Base-by-base conservation (phyloP, 2,329 filamentous ascomycete species). In the Alternaria gansuensis region DNA sequence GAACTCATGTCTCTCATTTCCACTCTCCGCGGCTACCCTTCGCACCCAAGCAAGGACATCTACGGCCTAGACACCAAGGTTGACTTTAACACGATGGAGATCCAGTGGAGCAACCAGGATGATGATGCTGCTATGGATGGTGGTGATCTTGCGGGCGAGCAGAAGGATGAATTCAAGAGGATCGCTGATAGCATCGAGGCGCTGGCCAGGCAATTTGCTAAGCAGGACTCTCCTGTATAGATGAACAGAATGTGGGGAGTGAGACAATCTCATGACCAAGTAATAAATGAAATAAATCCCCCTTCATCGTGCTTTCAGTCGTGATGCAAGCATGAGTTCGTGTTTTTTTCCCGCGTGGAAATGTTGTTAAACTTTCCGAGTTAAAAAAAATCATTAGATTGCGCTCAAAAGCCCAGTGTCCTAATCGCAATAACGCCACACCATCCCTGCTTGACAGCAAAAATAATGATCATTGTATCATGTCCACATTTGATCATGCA, bases 141-240 rank as follows among this genome's bases (percentile, higher is more conserved):
- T 2, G 64, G 63, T 14, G 76, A 78, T 55, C 60, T 80, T 17
- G 73, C 73, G 1, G 71, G 63, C 6, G 78, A 81, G 74, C 74
- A 76, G 62, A 81, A 79, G 71, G 74, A 80, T 51, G 77, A 77
- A 29, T 80, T 80, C 63, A 79, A 78, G 75, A 67, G 78, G 31
- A 71, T 80, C 17, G 75, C 66, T n/a, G 75, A 80, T 31, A 79
- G 76, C 60, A 78, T 81, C 39, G 77, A 79, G 64, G 77, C 78
- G 45, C 64, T 79, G 36, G 77, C 66, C 23, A 73, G 78, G 66
- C 73, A 70, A 23, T 80, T 80, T 54, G 78, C 78, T 1, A 80
- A 78, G 75, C 68, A 77, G 55, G 77, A 80, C 53, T 69, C 72
- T 54, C 70, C 77, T 17, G 60, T 78, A 14, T 77, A 66, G 63